These are phyloP conservation scores for Hypholoma fasciculare DNA, from an alignment of 768 basidiomycete species.

Conservation along the genomic window DNA sequence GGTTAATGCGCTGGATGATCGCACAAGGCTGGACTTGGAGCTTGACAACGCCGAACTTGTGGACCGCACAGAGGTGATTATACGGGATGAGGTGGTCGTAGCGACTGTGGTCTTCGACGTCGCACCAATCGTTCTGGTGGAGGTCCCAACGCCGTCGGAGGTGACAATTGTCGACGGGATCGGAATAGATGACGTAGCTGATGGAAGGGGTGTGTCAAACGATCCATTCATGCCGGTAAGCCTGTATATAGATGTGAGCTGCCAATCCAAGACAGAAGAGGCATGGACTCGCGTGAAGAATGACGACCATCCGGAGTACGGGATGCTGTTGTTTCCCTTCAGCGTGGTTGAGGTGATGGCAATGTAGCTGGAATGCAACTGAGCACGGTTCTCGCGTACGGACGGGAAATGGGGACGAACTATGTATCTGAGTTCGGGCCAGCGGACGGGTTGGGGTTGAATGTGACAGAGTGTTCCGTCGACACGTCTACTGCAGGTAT, in stretches of 20 bases:
- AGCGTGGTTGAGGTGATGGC: constrained; percentile 46
- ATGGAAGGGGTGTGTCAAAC: constrained; percentile 46
- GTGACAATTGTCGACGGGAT: constrained; percentile 36
- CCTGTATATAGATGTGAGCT: constrained; percentile 27
- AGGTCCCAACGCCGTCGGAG: constrained; percentile 1
- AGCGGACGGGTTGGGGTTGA: constrained; percentile 59
- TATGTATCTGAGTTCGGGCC: constrained; percentile 60
- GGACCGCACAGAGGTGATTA: constrained; percentile 22
- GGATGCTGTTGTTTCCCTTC: constrained; percentile 23
- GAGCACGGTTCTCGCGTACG: constrained; percentile 5
- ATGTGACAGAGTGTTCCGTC: constrained; percentile 43
- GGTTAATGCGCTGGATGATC: background rate
- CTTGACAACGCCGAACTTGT: constrained; percentile 11
- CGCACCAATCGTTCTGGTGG: background rate
- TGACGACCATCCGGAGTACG: constrained; percentile 48
- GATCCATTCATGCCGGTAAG: constrained; percentile 62
- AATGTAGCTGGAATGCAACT: constrained; percentile 51
- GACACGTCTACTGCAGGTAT: constrained; percentile 58
- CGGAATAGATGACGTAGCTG: constrained; percentile 46
- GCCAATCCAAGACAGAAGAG: background rate
- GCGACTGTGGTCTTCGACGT: constrained; percentile 32
- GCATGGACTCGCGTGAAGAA: constrained; percentile 39
- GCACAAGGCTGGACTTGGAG: background rate
- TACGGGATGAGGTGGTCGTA: constrained; percentile 40
- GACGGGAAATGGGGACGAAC: constrained; percentile 35